Conservation (phyloP, 345 rosid genomes). For the Populus alba region DNA sequence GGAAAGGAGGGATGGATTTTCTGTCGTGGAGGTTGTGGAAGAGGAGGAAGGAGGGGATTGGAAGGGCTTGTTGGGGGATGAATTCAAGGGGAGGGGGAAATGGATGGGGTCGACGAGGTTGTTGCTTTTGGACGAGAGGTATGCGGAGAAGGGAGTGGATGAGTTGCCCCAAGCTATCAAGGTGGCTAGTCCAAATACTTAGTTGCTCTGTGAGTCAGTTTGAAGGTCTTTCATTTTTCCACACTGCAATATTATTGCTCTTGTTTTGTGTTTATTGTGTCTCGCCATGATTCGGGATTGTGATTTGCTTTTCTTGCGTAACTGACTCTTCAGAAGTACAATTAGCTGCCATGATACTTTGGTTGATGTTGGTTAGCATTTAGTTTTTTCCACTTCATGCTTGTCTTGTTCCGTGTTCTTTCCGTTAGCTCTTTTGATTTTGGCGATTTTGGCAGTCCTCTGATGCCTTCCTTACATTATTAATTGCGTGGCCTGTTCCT, state of each 20-base stretch:
- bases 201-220: conserved; percentile 15
- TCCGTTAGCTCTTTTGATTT: not conserved
- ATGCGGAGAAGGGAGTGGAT: conserved; percentile 43
- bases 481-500: not conserved
- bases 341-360: not conserved
- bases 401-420: not conserved
- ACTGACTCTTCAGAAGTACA: not conserved
- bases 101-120: conserved; percentile 88
- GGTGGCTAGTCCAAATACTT: conserved; percentile 41
- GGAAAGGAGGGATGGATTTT: conserved; percentile 39
- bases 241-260: not conserved
- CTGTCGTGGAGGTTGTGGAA: conserved; percentile 61
- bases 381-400: not conserved
- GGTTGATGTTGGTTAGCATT: not conserved
- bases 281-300: not conserved
- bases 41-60: conserved; percentile 42
- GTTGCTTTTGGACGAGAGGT: conserved; percentile 81
- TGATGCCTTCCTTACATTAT: not conserved
- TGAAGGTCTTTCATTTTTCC: not conserved
- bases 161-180: conserved; percentile 84
- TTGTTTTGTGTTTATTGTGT: not conserved
- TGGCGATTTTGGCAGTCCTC: not conserved
- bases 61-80: conserved; percentile 69
- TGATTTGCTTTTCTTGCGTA: not conserved
- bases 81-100: conserved; percentile 48